Evolutionary conservation across 805 yeast genomes (phyloP).

Genomic region (Crinitomyces ghanaensis): DNA sequence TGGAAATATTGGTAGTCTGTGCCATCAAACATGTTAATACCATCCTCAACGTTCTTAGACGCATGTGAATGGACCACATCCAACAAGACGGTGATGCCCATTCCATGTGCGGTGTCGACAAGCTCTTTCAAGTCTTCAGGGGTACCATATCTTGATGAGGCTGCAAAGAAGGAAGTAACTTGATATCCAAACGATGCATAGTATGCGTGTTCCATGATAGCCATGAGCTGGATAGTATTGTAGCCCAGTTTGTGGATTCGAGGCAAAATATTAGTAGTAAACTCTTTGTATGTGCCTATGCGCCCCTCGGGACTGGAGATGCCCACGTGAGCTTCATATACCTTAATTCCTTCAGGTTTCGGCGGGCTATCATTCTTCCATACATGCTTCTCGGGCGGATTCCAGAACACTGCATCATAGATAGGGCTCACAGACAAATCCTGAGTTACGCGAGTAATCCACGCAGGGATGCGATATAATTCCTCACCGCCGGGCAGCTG

Average conservation of each 20-base stretch:
- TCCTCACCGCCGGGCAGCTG: slow-evolving; percentile 54
- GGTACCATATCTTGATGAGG: slow-evolving; percentile 82
- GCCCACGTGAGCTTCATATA: slow-evolving; percentile 90
- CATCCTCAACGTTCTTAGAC: slow-evolving; percentile 88
- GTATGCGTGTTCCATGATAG: slow-evolving; percentile 97
- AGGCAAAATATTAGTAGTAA: slow-evolving; percentile 73
- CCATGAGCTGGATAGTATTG: slow-evolving; percentile 92
- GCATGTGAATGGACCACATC: slow-evolving; percentile 97
- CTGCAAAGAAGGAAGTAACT: slow-evolving; percentile 83
- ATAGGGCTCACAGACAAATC: slow-evolving; percentile 32
- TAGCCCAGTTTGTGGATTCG: slow-evolving; percentile 75
- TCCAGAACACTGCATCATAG: slow-evolving; percentile 91
- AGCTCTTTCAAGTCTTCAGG: slow-evolving; percentile 91
- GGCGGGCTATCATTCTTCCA: slow-evolving; percentile 60
- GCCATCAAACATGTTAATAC: slow-evolving; percentile 87
- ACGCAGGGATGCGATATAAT: slow-evolving; percentile 78
- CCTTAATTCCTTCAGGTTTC: slow-evolving; percentile 43
- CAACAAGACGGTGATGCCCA: slow-evolving; percentile 75
- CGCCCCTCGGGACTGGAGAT: slow-evolving; percentile 85
- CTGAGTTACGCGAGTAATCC: slow-evolving; percentile 75
- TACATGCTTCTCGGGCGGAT: slow-evolving; percentile 49
- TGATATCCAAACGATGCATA: slow-evolving; percentile 98
- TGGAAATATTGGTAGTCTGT: slow-evolving; percentile 94
- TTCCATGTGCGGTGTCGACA: slow-evolving; percentile 80
- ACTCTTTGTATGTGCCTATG: slow-evolving; percentile 76